phyloP scores from a whole-genome alignment of 345 rosid genomes.

The Geranium rotundifolium region DNA sequence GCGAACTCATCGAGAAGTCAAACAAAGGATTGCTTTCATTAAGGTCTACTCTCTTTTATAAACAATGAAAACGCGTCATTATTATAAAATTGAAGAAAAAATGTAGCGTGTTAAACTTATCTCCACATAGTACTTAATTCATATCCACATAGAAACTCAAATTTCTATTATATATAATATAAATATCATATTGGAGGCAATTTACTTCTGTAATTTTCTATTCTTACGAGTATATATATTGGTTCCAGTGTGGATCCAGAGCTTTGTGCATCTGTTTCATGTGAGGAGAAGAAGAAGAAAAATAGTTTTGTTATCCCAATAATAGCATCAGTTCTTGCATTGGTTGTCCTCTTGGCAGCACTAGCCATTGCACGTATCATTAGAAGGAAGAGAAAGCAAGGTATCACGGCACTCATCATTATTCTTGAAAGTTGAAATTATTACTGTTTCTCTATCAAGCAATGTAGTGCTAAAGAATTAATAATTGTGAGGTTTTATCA shows the following conservation, averaged over 20 bases:
- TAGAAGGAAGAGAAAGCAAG: neutral
- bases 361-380: neutral
- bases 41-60: constrained; percentile 18
- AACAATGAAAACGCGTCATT: neutral
- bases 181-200: too few species aligned
- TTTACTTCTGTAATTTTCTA: too few species aligned
- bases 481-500: neutral
- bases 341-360: neutral
- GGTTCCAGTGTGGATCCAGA: neutral
- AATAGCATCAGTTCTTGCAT: neutral
- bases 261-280: neutral
- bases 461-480: too few species aligned
- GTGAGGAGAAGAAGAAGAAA: neutral
- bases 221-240: too few species aligned
- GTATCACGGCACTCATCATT: neutral
- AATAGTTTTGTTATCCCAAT: neutral
- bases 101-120: neutral
- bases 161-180: too few species aligned
- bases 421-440: neutral
- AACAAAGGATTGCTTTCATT: constrained; percentile 21
- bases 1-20: constrained; percentile 27
- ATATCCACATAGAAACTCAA: too few species aligned
- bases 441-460: neutral
- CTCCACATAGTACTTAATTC: neutral
- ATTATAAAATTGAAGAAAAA: neutral